Percentiles rank a stretch among this genome's conserved stretches.
Evolutionary conservation across 345 rosid genomes (phyloP).

Genomic region (Populus tremula): DNA sequence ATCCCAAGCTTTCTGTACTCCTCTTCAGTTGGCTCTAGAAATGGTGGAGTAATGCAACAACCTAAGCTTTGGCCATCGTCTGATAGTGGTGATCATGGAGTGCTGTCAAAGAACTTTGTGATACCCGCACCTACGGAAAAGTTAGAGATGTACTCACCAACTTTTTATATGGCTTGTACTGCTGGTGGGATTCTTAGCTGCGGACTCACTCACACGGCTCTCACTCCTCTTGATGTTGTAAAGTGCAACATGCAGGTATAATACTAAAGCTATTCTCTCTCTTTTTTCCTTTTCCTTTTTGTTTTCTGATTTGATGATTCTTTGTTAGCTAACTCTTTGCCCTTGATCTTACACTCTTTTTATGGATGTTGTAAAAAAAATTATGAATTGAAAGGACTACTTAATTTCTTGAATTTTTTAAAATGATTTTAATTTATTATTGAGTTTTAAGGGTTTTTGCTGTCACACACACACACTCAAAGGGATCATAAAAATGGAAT

Average conservation of each 20-base stretch:
- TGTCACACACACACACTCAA: not conserved
- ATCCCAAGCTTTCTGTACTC: constrained; percentile 80
- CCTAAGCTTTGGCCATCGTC: not conserved
- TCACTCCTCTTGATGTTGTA: constrained; percentile 93
- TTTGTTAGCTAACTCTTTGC: not conserved
- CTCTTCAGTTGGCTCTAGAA: constrained; percentile 16
- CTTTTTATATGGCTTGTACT: constrained; percentile 77
- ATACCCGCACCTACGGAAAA: constrained; percentile 66
- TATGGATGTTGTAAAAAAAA: not conserved
- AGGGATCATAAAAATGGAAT: not conserved
- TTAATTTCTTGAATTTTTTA: not conserved
- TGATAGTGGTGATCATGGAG: constrained; percentile 6
- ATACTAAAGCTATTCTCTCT: not conserved
- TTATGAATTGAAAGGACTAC: not conserved
- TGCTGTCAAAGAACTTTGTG: constrained; percentile 21
- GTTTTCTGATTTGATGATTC: not conserved
- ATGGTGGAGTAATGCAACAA: not conserved
- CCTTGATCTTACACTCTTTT: not conserved
- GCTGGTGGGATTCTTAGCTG: constrained; percentile 71
- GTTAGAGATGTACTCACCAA: constrained; percentile 75
- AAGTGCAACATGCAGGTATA: constrained; percentile 99
- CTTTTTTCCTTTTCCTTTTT: not conserved
- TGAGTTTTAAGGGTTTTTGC: not conserved
- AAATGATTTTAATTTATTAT: not conserved
- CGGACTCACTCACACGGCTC: constrained; percentile 79